These are phyloP conservation scores for Berkeleyomyces rouxiae DNA, from an alignment of 2,329 filamentous ascomycete genomes.

Conservation along the genomic window DNA sequence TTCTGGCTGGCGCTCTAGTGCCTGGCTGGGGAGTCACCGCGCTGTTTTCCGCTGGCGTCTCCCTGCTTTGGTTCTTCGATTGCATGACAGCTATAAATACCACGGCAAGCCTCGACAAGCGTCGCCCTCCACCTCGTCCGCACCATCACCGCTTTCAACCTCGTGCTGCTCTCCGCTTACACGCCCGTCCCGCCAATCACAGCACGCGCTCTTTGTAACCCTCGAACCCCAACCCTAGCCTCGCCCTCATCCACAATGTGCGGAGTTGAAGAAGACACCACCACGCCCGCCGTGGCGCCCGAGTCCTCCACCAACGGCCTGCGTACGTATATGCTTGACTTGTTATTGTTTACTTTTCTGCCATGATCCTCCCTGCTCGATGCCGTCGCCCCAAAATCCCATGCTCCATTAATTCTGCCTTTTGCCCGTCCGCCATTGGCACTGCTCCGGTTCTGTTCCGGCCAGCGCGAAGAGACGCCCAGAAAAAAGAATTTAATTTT, in stretches of 20 bases:
- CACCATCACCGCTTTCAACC: too few relatives aligned
- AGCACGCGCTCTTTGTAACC: too few relatives aligned
- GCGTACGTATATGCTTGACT: constrained; percentile 2
- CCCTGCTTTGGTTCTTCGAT: too few relatives aligned
- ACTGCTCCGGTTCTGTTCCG: constrained; percentile 12
- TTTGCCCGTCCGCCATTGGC: background rate
- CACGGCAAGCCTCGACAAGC: too few relatives aligned
- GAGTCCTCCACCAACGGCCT: constrained; percentile 2
- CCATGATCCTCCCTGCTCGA: background rate
- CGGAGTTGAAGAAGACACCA: constrained; percentile 12
- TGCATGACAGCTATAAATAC: too few relatives aligned
- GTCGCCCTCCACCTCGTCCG: too few relatives aligned
- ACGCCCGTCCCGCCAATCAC: too few relatives aligned
- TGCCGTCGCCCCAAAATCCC: background rate
- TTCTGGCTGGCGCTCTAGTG: too few relatives aligned
- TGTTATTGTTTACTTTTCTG: background rate
- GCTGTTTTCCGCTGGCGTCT: too few relatives aligned
- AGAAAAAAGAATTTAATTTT: constrained; percentile 3
- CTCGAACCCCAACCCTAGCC: background rate
- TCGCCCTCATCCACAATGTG: constrained; percentile 8
- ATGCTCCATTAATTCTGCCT: background rate
- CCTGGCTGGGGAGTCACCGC: too few relatives aligned
- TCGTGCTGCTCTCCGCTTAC: too few relatives aligned
- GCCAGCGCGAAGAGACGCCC: constrained; percentile 1
- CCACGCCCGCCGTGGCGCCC: constrained; percentile 6